Base-by-base conservation (phyloP, 805 yeast genomes). In the Clavispora asparagi region DNA sequence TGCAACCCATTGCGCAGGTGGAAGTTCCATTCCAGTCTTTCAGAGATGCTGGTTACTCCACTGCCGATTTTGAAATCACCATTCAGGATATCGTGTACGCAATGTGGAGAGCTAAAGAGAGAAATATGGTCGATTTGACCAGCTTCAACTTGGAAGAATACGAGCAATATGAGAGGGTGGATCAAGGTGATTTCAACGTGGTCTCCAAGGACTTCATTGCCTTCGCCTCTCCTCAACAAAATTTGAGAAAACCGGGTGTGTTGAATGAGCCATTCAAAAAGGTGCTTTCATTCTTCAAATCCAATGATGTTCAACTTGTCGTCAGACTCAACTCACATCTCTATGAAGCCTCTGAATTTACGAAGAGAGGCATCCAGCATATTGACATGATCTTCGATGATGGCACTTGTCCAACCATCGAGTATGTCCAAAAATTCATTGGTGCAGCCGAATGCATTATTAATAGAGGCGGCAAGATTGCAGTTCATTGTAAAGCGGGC, bases 401-500 rank as follows among this genome's bases (percentile, higher is more conserved):
- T 65, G 99, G 99, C 28, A 90, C 98, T 1, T 94, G 98, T 63
- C 99, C 99, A 14, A 86, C 95, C 7, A 77, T 94, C 81, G 94
- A 91, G 13, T 87, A 84, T 56, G 99, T 94, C 7, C 87, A 87
- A 56, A 86, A 87, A 56, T 94, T 94, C 58, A 80, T 94, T 51
- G 99, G 98, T 13, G 96, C 96, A 0, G 94, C 96, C 1, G 97
- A 92, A 60, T 85, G 95, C 31, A 81, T 89, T 9, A 88, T 92
- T 46, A 77, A 79, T 36, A 78, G 82, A 43, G 94, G 95, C 11
- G 97, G 97, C 16, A 90, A 90, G 62, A 85, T 94, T 50, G 99
- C 99, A 1, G 98, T 94, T n/a, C 99, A 94, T 65, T 94, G 99
- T 74, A 92, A 94, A 63, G 99, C 99, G 6, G 99, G 99, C 5